phyloP scores from a whole-genome alignment of 2,329 filamentous ascomycete genomes.

The Phaeosphaeria sp. region DNA sequence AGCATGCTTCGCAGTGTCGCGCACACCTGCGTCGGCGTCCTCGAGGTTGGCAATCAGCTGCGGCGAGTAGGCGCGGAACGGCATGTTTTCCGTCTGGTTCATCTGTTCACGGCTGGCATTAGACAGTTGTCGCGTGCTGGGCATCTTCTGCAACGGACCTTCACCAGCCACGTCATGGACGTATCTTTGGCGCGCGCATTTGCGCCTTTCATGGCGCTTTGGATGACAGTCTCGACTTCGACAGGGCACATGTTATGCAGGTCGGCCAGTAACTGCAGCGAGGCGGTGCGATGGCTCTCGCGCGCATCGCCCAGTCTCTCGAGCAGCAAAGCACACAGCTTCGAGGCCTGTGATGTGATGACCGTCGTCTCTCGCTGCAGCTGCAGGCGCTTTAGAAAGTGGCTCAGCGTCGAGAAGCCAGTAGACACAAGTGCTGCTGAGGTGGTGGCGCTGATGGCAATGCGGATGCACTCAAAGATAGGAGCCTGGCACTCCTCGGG shows the following conservation, averaged over 20 bases:
- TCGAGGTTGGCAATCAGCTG: conserved; percentile 85
- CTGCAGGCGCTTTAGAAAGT: conserved; percentile 83
- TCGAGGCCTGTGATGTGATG: conserved; percentile 70
- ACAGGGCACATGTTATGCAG: conserved; percentile 72
- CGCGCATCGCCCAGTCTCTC: conserved; percentile 89
- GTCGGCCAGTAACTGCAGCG: conserved; percentile 77
- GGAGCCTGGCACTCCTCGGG: conserved; percentile 73
- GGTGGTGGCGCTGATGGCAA: conserved; percentile 77
- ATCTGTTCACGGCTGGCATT: conserved; percentile 60
- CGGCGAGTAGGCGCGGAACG: conserved; percentile 84
- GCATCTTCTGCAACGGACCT: conserved; percentile 56
- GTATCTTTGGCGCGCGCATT: conserved; percentile 85
- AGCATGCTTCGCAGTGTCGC: conserved; percentile 81
- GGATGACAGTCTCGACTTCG: conserved; percentile 81
- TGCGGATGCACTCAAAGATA: conserved; percentile 82
- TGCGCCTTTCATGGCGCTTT: conserved; percentile 77
- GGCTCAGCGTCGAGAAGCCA: conserved; percentile 85
- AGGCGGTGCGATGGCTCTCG: conserved; percentile 80
- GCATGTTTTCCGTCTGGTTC: conserved; percentile 78
- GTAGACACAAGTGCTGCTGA: conserved; percentile 75
- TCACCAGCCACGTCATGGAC: conserved; percentile 83
- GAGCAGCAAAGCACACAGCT: conserved; percentile 75
- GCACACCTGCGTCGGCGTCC: conserved; percentile 85
- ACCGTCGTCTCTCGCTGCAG: conserved; percentile 82
- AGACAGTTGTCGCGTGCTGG: background rate